Conservation (phyloP, 345 rosid genomes). For the Iberis pinnata region DNA sequence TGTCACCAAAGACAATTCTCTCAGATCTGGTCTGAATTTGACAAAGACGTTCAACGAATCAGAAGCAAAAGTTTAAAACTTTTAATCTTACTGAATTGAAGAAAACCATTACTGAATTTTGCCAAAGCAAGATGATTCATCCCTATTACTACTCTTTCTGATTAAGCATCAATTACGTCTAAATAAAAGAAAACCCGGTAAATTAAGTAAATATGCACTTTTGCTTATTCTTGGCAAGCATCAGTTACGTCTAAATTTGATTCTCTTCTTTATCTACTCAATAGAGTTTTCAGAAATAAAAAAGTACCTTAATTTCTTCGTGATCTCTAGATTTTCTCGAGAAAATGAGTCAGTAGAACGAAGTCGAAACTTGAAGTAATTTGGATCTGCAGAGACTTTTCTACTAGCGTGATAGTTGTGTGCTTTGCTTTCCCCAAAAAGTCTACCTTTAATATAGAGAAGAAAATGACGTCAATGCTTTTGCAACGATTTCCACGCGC, state of each 20-base stretch:
- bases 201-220: neutral
- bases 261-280: neutral
- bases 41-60: constrained; percentile 9
- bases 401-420: neutral
- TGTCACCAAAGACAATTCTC: too few relatives aligned
- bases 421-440: neutral
- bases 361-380: neutral
- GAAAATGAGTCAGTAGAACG: neutral
- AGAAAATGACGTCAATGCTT: neutral
- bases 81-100: constrained; percentile 1
- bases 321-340: neutral
- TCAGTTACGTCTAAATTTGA: constrained; percentile 7
- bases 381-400: constrained; percentile 21
- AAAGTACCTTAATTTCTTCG: constrained; percentile 10
- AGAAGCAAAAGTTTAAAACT: neutral
- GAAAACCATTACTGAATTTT: neutral
- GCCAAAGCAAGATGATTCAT: constrained; percentile 4
- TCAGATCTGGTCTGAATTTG: too few relatives aligned
- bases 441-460: neutral
- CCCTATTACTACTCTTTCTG: neutral
- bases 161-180: constrained; percentile 6
- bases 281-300: neutral
- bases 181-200: neutral
- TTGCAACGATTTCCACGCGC: too few relatives aligned
- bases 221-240: constrained; percentile 9